These are phyloP conservation scores for Pseudopyricularia javanii DNA, from an alignment of 2,329 filamentous ascomycete genomes.

Conservation along the genomic window DNA sequence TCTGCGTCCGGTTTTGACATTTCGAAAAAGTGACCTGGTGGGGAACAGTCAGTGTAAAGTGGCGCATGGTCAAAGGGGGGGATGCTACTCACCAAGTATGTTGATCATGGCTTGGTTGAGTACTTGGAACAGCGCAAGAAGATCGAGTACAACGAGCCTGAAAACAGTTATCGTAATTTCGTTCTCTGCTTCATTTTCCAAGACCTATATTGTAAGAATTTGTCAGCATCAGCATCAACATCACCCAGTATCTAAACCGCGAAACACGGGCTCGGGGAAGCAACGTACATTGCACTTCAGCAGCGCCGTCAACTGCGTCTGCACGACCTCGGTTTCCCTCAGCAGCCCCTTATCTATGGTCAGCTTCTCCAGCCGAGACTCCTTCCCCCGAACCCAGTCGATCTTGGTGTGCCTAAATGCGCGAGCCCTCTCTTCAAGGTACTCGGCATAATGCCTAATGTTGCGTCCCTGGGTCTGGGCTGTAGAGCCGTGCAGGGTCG, in stretches of 20 bases:
- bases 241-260: constrained; percentile 2
- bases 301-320: constrained; percentile 74
- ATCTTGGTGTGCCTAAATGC: constrained; percentile 75
- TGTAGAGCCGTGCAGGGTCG: constrained; percentile 20
- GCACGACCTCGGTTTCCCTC: constrained; percentile 81
- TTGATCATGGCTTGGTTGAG: constrained; percentile 97
- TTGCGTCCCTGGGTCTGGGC: constrained; percentile 92
- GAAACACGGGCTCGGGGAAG: background rate
- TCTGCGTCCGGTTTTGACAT: constrained; percentile 93
- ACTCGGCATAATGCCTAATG: constrained; percentile 82
- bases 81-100: constrained; percentile 58
- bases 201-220: constrained; percentile 38
- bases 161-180: constrained; percentile 95
- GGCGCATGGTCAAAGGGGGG: background rate
- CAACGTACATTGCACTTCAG: constrained; percentile 75
- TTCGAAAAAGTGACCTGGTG: constrained; percentile 86
- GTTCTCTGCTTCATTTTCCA: constrained; percentile 83
- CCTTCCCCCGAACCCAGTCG: constrained; percentile 79
- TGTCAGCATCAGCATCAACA: background rate
- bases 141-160: constrained; percentile 76
- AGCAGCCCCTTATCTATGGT: constrained; percentile 85
- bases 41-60: background rate
- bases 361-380: constrained; percentile 72
- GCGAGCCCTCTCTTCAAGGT: constrained; percentile 69
- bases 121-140: constrained; percentile 82